Base-by-base conservation (phyloP, 2,329 filamentous ascomycete genomes). In the Colletotrichum sp. region DNA sequence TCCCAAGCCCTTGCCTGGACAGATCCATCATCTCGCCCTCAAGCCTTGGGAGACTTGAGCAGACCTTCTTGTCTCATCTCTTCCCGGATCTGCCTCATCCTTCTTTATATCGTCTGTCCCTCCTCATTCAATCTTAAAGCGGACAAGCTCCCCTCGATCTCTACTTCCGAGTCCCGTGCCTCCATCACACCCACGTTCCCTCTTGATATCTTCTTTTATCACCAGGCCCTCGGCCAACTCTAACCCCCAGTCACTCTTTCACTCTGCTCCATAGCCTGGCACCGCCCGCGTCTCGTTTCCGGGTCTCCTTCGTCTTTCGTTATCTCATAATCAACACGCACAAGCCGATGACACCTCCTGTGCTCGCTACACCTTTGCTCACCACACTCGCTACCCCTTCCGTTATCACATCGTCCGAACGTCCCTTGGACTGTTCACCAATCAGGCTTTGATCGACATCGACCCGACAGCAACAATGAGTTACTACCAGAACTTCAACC, bases 141-240 rank as follows among this genome's bases (percentile, higher is more conserved):
- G 78, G 80, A 78, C 77, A 79, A 81, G 79, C 72, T 68, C 72
- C 76, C 78, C 72, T 77, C 75, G 75, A 73, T 73, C 74, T 75
- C 73, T 72, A 74, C 72, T 72, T 77, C 75, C 76, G 74, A 72
- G 76, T 67, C 71, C 77, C 74, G 71, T 61, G 72, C 79, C 77
- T 77, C 74, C 75, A 77, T 77, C 75, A 77, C 77, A 78, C 77
- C 79, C 77, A 81, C 81, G 74, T 75, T 81, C 80, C 79, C 81
- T 81, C 78, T 75, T 79, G 65, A 64, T 66, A 69, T 70, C 65
- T 75, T 75, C 72, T 78, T 77, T 75, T 75, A 77, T 75, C 78
- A 74, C 77, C 78, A 55, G 68, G 57, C 55, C 64, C 64, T 66
- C 72, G 55, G 36, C 77, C 66, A 55, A 59, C 80, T 78, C 55